Base-by-base conservation (phyloP, 441 rosid species). In the Erysimum pusillum region DNA sequence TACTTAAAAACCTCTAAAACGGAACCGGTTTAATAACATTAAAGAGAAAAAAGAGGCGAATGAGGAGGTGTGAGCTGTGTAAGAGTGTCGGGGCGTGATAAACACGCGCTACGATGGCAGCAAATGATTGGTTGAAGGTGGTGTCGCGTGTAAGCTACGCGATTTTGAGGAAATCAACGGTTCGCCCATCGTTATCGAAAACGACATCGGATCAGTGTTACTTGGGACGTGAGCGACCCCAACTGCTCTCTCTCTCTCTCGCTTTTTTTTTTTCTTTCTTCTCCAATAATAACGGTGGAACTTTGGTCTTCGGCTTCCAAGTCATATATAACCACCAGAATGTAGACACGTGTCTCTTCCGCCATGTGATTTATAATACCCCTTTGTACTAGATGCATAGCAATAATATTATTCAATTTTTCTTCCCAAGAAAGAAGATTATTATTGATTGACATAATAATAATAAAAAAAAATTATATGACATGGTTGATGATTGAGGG, bases 61-160 rank as follows among this genome's bases (percentile, higher is more conserved):
- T n/a, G 4, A 28, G 31, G 31, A 28, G 31, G 31, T 28, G 31
- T 28, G 31, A 28, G 31, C 31, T 28, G 31, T 28, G 31, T 28
- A 28, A 28, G 0, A 28, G 36, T 68, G 74, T 71, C 12, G 68
- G 81, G 81, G 63, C 83, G 84, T 69, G 60, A 44, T 0, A 63
- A 2, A 12, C 57, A 69, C 80, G 76, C 76, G 70, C 64, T 53
- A 22, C 8, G 6, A 25, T 71, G 39, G 52, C 35, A 25, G 22
- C 5, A 42, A 7, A 6, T 63, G 52, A 28, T 81, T 65, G 78
- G 71, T 4, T 4, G 48, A 38, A 9, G 7, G 9, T 6, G 49
- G 45, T 52, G 34, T 63, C 17, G 79, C 80, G 80, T 76, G 84
- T 8, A 39, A 62, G 32, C 35, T 20, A 53, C 67, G 84, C 71